Conservation (phyloP, 2,329 filamentous ascomycete genomes). For the Colletotrichum costaricense region DNA sequence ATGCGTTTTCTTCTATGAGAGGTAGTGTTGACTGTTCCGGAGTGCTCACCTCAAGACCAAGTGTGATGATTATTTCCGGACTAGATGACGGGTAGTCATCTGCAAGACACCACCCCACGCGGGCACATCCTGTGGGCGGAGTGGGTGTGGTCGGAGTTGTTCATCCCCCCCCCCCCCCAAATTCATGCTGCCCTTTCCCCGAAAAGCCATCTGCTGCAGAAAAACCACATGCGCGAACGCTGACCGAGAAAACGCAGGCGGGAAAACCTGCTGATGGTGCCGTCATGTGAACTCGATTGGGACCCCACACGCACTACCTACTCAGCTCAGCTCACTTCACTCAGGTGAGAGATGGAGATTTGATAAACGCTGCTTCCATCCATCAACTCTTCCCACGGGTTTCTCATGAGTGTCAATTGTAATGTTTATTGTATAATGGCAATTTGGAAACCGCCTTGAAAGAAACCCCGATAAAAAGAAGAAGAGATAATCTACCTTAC, state of each 20-base stretch:
- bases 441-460: not conserved
- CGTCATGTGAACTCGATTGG: constrained; percentile 16
- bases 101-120: constrained; percentile 15
- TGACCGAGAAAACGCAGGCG: not conserved
- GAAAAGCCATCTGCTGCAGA: constrained; percentile 3
- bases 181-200: not conserved
- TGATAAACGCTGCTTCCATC: not conserved
- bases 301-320: not conserved
- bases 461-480: not conserved
- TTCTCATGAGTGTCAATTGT: not conserved
- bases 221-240: not conserved
- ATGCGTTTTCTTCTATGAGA: not conserved
- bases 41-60: not conserved
- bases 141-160: not conserved
- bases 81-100: not conserved
- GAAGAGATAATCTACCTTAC: no score
- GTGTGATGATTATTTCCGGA: not conserved
- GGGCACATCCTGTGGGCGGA: constrained; percentile 1
- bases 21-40: no score
- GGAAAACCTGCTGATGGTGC: constrained; percentile 9
- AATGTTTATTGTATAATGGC: not conserved
- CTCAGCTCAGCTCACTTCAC: not conserved
- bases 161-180: not conserved
- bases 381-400: no score
- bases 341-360: not conserved